Evolutionary conservation across 208 protist genomes (phyloP).

Genomic region (Trypanosomatidae sp.): DNA sequence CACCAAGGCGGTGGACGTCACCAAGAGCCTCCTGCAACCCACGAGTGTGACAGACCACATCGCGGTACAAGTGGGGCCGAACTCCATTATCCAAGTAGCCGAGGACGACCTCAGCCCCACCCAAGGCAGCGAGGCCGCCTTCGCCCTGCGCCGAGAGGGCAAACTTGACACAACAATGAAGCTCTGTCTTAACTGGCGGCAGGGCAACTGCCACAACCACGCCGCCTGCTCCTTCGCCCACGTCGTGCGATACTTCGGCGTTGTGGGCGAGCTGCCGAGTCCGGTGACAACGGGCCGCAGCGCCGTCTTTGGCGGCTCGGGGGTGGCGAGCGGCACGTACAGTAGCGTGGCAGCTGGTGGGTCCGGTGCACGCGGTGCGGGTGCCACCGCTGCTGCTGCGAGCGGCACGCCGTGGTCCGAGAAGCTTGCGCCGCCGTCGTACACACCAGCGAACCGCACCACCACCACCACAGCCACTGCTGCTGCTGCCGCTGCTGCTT

Average conservation of each 20-base stretch:
- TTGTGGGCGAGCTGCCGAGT: conserved; percentile 5
- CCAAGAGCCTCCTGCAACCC: conserved; percentile 63
- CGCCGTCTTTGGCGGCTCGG: too few relatives aligned
- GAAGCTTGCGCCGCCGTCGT: conserved; percentile 7
- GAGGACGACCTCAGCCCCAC: conserved; percentile 84
- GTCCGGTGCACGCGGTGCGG: background rate
- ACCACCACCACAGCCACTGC: too few relatives aligned
- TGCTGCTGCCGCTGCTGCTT: too few relatives aligned
- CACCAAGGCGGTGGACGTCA: conserved; percentile 75
- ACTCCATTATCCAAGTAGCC: conserved; percentile 34
- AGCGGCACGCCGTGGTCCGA: conserved; percentile 10
- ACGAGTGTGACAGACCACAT: conserved; percentile 59
- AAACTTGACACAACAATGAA: conserved; percentile 64
- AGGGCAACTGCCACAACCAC: conserved; percentile 70
- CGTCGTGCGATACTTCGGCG: conserved; percentile 53
- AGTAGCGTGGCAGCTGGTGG: too few relatives aligned
- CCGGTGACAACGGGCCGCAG: too few relatives aligned
- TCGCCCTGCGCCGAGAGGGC: conserved; percentile 62
- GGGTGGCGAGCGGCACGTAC: too few relatives aligned
- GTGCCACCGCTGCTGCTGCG: conserved; percentile 2
- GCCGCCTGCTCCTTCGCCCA: conserved; percentile 77
- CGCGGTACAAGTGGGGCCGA: conserved; percentile 46
- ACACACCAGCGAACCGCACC: too few relatives aligned
- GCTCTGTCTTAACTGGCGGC: conserved; percentile 76
- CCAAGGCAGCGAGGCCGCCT: conserved; percentile 71